A percentile compares a stretch with the other conserved stretches of the same genome.
These are phyloP conservation scores for Penicillium sp. DNA, from an alignment of 2,329 filamentous ascomycete genomes.

Conservation along the genomic window DNA sequence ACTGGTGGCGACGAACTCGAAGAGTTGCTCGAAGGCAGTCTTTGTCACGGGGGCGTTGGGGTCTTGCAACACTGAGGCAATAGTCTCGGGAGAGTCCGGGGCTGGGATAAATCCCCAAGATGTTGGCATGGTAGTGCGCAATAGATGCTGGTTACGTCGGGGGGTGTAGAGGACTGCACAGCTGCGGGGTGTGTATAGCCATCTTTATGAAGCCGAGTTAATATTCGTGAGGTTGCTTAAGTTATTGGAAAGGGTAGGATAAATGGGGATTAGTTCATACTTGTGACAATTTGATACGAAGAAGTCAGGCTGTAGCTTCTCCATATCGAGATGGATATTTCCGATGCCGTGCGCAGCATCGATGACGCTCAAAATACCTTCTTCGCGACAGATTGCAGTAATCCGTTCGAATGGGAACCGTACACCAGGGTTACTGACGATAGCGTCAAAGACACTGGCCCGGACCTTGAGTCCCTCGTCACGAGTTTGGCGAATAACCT, in stretches of 20 bases:
- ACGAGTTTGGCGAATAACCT: conserved; percentile 56
- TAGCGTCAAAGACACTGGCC: conserved; percentile 74
- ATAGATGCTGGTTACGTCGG: conserved; percentile 68
- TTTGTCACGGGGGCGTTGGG: conserved; percentile 39
- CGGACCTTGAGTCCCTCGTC: conserved; percentile 62
- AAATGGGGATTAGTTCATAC: conserved; percentile 24
- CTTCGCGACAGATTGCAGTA: conserved; percentile 61
- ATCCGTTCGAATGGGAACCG: conserved; percentile 75
- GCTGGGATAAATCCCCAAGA: conserved; percentile 70
- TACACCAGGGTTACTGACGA: conserved; percentile 76
- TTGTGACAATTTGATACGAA: conserved; percentile 87
- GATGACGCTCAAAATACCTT: conserved; percentile 69
- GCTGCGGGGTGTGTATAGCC: conserved; percentile 77
- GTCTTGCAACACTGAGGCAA: conserved; percentile 47
- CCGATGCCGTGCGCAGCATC: conserved; percentile 87
- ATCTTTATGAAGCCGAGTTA: conserved; percentile 48
- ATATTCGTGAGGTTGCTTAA: neutral
- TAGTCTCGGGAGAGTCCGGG: conserved; percentile 40
- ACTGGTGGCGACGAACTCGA: conserved; percentile 74
- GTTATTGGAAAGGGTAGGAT: neutral
- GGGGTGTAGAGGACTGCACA: conserved; percentile 82
- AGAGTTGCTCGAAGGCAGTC: conserved; percentile 65
- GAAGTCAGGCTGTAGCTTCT: conserved; percentile 72
- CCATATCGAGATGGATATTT: conserved; percentile 70
- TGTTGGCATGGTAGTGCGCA: conserved; percentile 74